A percentile compares a stretch with the other conserved stretches of the same genome.
These are phyloP conservation scores for Hypoxylon sp. DNA, from an alignment of 2,329 filamentous ascomycete genomes.

Conservation along the genomic window DNA sequence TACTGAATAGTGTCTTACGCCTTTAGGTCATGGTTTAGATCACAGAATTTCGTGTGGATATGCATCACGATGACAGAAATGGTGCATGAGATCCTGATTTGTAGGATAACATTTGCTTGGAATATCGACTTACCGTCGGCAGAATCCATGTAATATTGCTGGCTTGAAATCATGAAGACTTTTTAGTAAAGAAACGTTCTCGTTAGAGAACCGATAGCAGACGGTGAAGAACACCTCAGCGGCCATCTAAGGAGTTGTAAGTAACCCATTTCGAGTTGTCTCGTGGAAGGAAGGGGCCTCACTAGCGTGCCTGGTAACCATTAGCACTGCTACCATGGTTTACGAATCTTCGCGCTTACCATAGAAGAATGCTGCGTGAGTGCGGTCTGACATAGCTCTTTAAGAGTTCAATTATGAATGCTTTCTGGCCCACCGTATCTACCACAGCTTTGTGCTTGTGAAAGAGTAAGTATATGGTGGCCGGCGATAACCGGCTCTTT, in stretches of 20 bases:
- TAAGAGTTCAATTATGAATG: constrained; percentile 34
- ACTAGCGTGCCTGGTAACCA: constrained; percentile 57
- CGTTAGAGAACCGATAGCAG: constrained; percentile 73
- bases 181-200: constrained; percentile 58
- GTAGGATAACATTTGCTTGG: neutral
- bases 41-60: neutral
- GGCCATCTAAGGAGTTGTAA: constrained; percentile 72
- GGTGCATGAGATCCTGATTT: neutral
- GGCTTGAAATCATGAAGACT: constrained; percentile 75
- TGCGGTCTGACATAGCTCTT: constrained; percentile 33
- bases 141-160: constrained; percentile 80
- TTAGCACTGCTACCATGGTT: constrained; percentile 31
- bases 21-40: neutral
- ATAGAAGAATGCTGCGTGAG: constrained; percentile 68
- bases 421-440: neutral
- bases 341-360: constrained; percentile 55
- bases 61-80: neutral
- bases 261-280: constrained; percentile 11
- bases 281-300: neutral
- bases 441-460: neutral
- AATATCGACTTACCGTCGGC: constrained; percentile 64
- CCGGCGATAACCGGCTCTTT: neutral
- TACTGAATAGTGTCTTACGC: neutral
- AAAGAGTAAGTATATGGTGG: neutral
- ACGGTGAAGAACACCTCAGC: constrained; percentile 87